Evolutionary conservation across 768 basidiomycete genomes (phyloP), one percentile per base, ranked within the genome.

Genomic region (Udeniomyces megalosporus): DNA sequence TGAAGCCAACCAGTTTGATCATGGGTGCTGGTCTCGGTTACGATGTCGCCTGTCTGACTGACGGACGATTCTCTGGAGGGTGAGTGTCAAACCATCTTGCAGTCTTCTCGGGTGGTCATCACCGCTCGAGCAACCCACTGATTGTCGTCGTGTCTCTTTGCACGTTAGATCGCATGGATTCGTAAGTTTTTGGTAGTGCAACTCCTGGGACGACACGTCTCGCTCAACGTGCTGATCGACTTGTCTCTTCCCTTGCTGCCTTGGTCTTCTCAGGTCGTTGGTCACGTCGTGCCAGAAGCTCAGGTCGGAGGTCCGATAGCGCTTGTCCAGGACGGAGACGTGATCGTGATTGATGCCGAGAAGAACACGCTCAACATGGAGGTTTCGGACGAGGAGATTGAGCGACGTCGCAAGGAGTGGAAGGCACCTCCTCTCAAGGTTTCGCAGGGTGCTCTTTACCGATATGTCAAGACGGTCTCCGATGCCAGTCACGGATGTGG

Each of bases 31-130:
- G 95, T 12, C 79, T 97, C 12, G 95, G 95, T 12, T 77, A 85
- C 67, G 93, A 97, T 68, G 95, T 97, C 53, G 93, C 93, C 44
- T 96, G 89, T 74, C 75, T 99, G 67, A 99, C 95, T 20, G 93
- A 99, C 75, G 95, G 95, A 55, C 83, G 95, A 67, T 99, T 99
- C 78, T 89, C 87, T 72, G 92, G 92, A 77, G 92, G 92, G 90
- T 95, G 69, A 75, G 84, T 78, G 46, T 61, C 11, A 61, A n/a
- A n/a, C n/a, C n/a, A n/a, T n/a, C n/a, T n/a, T n/a, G n/a, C n/a
- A n/a, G n/a, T n/a, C n/a, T n/a, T n/a, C n/a, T n/a, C n/a, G n/a
- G n/a, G n/a, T n/a, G n/a, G n/a, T n/a, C n/a, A n/a, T n/a, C n/a
- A n/a, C n/a, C n/a, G n/a, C n/a, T n/a, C n/a, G n/a, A n/a, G n/a